Conservation (phyloP, 768 basidiomycete species). For the Pleurotus pulmonarius region DNA sequence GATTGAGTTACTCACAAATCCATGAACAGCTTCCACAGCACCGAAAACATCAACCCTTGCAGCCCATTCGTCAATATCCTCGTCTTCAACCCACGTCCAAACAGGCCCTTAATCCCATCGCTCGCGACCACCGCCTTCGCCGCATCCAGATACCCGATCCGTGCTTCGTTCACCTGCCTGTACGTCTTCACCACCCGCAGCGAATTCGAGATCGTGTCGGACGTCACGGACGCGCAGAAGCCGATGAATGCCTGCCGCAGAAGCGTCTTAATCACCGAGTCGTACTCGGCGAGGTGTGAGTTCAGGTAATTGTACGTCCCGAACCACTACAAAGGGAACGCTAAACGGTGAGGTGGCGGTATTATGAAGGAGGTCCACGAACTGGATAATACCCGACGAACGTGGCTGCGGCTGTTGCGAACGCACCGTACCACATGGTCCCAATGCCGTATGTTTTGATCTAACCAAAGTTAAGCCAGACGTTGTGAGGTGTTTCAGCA, state of each 20-base stretch:
- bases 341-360: neutral
- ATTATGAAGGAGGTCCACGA: no score
- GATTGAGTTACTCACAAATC: constrained; percentile 62
- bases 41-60: constrained; percentile 87
- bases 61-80: constrained; percentile 86
- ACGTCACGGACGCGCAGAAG: constrained; percentile 80
- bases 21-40: constrained; percentile 89
- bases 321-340: constrained; percentile 57
- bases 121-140: constrained; percentile 69
- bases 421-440: constrained; percentile 85
- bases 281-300: constrained; percentile 52
- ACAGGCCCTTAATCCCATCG: constrained; percentile 77
- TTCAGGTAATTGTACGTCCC: constrained; percentile 82
- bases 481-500: neutral
- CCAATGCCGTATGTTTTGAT: constrained; percentile 72
- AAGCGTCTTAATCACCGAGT: constrained; percentile 54
- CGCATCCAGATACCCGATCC: constrained; percentile 76
- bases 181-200: constrained; percentile 95
- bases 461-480: constrained; percentile 26
- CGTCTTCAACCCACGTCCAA: constrained; percentile 89
- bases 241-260: constrained; percentile 86
- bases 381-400: constrained; percentile 92
- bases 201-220: constrained; percentile 85
- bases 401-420: constrained; percentile 90
- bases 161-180: constrained; percentile 81